Percentiles rank a stretch among this genome's conserved stretches.
Evolutionary conservation across 2,329 filamentous ascomycete genomes (phyloP).

Genomic region (Aspergillus melleus): DNA sequence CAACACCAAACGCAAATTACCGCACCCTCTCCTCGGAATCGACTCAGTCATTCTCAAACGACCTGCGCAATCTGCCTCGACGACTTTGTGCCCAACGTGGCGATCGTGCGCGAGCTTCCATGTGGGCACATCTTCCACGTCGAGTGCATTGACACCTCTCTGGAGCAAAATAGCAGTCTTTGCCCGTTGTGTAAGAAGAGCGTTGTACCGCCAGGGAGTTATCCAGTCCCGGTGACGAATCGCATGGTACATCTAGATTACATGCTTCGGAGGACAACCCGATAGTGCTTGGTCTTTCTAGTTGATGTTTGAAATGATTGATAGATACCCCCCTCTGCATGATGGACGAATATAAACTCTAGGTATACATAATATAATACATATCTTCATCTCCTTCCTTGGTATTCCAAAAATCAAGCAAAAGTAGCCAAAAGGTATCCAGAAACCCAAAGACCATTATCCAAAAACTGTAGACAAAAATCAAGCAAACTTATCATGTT

Average conservation of each 20-base stretch:
- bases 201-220: conserved; percentile 69
- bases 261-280: conserved; percentile 38
- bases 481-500: conserved; percentile 24
- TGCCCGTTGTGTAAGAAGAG: conserved; percentile 89
- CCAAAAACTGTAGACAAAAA: not conserved
- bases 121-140: conserved; percentile 94
- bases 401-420: not conserved
- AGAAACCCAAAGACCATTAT: not conserved
- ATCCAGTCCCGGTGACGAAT: conserved; percentile 71
- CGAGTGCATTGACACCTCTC: conserved; percentile 84
- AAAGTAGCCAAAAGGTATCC: not conserved
- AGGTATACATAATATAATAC: not conserved
- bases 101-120: conserved; percentile 78
- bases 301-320: not conserved
- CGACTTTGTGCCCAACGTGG: conserved; percentile 68
- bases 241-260: conserved; percentile 82
- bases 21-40: conserved; percentile 8
- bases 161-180: conserved; percentile 75
- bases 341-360: not conserved
- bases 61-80: conserved; percentile 89
- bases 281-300: not conserved
- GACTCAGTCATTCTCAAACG: conserved; percentile 64
- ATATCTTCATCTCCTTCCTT: not conserved
- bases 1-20: not conserved
- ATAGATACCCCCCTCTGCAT: conserved; percentile 1